Base-by-base conservation (phyloP, 2,329 filamentous ascomycete species). In the Fusarium sp. region DNA sequence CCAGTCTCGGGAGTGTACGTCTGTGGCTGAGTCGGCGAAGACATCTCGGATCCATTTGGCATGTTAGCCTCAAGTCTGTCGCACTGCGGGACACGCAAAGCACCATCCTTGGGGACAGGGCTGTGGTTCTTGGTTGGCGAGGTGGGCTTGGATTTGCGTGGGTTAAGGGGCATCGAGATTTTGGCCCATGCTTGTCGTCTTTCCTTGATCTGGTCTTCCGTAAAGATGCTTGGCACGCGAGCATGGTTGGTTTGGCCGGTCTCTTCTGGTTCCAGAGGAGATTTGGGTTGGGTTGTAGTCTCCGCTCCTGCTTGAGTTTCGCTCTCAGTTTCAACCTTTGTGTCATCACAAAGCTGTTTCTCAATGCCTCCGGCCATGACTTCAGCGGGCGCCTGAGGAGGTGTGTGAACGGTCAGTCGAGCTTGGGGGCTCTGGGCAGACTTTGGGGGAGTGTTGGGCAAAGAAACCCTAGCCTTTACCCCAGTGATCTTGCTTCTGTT, bases 151-250 rank as follows among this genome's bases (percentile, higher is more conserved):
- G 63, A n/a, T 58, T 74, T 74, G 42, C 62, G 74, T 59, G 72
- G 79, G 65, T 76, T 70, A 63, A 81, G 67, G 52, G 82, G 81
- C 80, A 82, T 79, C 42, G 79, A 69, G 71, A 83, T 83, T 65
- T 77, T 81, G 77, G 81, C 74, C 80, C 80, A 82, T 61, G 76
- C 77, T 76, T 78, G 74, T 68, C 74, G 79, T 65, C 81, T 79
- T 42, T 73, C 75, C 70, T 78, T 78, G 36, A 82, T 80, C 65
- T 83, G 71, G 57, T 79, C 70, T 52, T 78, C 75, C 14, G 81
- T 81, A 40, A 81, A 82, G 6, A 66, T 57, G 42, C 79, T 78
- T 20, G 70, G 35, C 20, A 38, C 58, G 35, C 75, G 73, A 29
- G 33, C 31, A 29, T 76, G 72, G n/a, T 22, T 60, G 22, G 25